Evolutionary conservation across 257 asterid genomes (phyloP), one percentile per base, ranked within the genome.

Genomic region (Solanum clarkiae): DNA sequence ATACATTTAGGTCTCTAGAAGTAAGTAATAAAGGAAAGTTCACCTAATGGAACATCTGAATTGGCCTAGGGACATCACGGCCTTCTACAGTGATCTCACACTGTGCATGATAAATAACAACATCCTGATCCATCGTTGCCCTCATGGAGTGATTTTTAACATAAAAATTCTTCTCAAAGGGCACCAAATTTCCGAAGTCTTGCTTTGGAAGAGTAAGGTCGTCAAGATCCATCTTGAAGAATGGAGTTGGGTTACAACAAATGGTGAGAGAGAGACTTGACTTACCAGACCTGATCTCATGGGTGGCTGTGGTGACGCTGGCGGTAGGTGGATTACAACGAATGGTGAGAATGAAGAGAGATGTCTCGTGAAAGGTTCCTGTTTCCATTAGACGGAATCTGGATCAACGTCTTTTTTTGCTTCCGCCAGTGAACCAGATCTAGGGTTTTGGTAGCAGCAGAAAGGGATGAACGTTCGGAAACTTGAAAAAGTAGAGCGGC

Each of bases 81-180:
- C 99, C 99, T 88, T 95, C 94, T 82, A 94, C 88, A 18, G 97
- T 93, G 81, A 95, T 93, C 51, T 95, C 97, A 65, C 96, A 91
- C 42, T 89, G 89, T 22, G 94, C 91, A 53, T 98, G 97, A 86
- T 93, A 95, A 90, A 87, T 86, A 65, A 88, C 86, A 86, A 88
- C 93, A 81, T 95, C 98, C 85, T 90, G 94, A 82, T 93, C 96
- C 13, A 89, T 88, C 98, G 93, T 92, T 65, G 91, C 91, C 90
- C 94, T 89, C 83, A 95, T 93, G 3, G 97, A 90, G 10, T 93
- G 94, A 81, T 88, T 90, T 93, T 95, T 98, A 84, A 91, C 86
- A 87, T 95, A 94, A 86, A 94, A 95, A 68, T 92, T 93, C 93
- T 95, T 95, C 89, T 90, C 91, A 81, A 95, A 94, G 45, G 95